Base-by-base conservation (phyloP, 371 early-diverging fungal species). In the Mortierella sp. region DNA sequence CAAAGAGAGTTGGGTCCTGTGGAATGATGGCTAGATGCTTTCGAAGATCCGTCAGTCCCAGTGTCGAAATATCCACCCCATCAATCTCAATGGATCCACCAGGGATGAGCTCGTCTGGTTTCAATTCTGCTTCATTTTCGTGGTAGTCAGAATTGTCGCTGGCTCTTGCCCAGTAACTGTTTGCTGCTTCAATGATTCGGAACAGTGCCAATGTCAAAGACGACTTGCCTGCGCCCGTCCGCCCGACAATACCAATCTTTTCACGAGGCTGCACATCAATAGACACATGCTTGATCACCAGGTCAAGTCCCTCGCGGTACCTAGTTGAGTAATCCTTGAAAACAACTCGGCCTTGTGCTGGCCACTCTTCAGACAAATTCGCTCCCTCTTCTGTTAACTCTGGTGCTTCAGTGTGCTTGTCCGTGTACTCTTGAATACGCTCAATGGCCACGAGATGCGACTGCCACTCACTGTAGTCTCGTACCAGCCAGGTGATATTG, bases 381-480 rank as follows among this genome's bases (percentile, higher is more conserved):
- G 14, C 4, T 84, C 81, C 19, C 70, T 72, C 60, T 60, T 84
- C 68, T 67, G 81, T 87, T 45, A 84, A 82, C 51, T 83, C 89
- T 46, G 88, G 93, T 37, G 91, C 94, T 74, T 98, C 98, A 1
- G 89, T 86, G 7, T 89, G 88, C 30, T 96, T 83, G 18, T 95
- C 93, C 14, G 83, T 62, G 66, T 95, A 97, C 71, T 96, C 92
- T n/a, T 86, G 84, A 0, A 94, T 86, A 55, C 97, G 92, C 70
- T 97, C 96, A 18, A 82, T 60, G 12, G 79, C 73, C 11, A 73
- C 62, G 47, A 82, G 50, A 43, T 77, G 65, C 55, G 74, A 65
- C 47, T 82, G 95, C 80, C 94, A 88, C 46, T 89, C 84, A 16
- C 92, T 90, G 57, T 89, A 91, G 57, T 81, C 85, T 21, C 94